These are phyloP conservation scores for Coemansia sp. DNA, from an alignment of 192 early-diverging fungal genomes.

Conservation along the genomic window DNA sequence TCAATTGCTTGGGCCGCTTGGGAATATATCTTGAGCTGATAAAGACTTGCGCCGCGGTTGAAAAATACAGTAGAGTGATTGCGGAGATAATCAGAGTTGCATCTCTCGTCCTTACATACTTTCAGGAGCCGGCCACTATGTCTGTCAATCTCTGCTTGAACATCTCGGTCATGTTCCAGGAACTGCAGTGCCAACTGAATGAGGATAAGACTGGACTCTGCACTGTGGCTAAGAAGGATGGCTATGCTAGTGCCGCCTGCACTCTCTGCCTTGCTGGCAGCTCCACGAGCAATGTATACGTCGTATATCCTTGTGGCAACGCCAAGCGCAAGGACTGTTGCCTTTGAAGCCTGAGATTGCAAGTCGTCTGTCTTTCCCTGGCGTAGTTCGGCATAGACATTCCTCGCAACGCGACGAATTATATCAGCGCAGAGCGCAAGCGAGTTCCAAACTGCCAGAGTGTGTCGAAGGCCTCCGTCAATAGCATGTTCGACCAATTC, in stretches of 20 bases:
- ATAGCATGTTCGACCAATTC: slow-evolving; percentile 12
- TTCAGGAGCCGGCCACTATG: slow-evolving; percentile 26
- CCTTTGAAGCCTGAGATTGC: not conserved
- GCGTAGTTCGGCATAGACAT: slow-evolving; percentile 10
- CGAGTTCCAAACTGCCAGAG: slow-evolving; percentile 45
- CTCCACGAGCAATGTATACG: slow-evolving; percentile 37
- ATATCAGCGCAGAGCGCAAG: slow-evolving; percentile 41
- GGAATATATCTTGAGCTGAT: slow-evolving; percentile 35
- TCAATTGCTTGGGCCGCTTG: slow-evolving; percentile 31
- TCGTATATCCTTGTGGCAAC: slow-evolving; percentile 29
- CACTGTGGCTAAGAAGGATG: slow-evolving; percentile 16
- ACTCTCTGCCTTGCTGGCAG: slow-evolving; percentile 33
- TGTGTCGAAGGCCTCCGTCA: slow-evolving; percentile 15
- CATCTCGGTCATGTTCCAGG: slow-evolving; percentile 8
- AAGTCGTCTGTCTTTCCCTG: not conserved
- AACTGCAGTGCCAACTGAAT: slow-evolving; percentile 32
- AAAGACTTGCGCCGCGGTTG: slow-evolving; percentile 40
- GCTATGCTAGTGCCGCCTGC: slow-evolving; percentile 26
- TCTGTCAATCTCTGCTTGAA: not conserved
- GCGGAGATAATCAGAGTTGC: slow-evolving; percentile 36
- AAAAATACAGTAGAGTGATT: slow-evolving; percentile 49
- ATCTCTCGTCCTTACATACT: slow-evolving; percentile 15
- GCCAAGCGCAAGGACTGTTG: slow-evolving; percentile 15
- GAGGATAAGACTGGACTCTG: slow-evolving; percentile 27
- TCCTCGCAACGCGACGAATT: slow-evolving; percentile 21